A percentile compares a stretch with the other conserved stretches of the same genome.
Evolutionary conservation across 2,329 filamentous ascomycete species (phyloP).

Genomic region (Hyphodiscus sp.): DNA sequence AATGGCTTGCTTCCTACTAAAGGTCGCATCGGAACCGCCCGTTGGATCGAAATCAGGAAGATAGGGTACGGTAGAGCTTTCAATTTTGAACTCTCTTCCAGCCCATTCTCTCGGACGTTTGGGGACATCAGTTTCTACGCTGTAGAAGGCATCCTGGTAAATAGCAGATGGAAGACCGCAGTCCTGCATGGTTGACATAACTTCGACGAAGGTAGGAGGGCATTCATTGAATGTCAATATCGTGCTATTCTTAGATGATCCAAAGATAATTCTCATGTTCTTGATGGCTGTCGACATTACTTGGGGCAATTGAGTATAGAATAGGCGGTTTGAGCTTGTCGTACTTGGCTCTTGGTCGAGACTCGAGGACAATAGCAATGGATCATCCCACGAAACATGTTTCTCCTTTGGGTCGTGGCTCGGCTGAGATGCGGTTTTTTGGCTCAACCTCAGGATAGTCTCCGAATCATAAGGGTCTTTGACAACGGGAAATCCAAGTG

Average conservation of each 20-base stretch:
- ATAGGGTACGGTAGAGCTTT: conserved; percentile 69
- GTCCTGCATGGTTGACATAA: conserved; percentile 51
- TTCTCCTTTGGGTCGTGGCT: conserved; percentile 35
- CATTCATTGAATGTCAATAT: conserved; percentile 31
- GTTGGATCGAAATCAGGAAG: conserved; percentile 70
- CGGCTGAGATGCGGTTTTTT: conserved; percentile 51
- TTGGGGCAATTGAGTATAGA: conserved; percentile 1
- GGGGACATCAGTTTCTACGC: conserved; percentile 76
- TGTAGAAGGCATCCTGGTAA: conserved; percentile 83
- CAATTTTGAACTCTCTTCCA: conserved; percentile 74
- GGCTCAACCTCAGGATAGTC: conserved; percentile 59
- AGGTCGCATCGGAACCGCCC: conserved; percentile 48
- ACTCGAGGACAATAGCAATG: conserved; percentile 5
- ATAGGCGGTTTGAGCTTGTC: neutral
- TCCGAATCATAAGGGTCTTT: conserved; percentile 66
- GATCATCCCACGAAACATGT: conserved; percentile 32
- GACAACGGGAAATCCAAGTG: conserved; percentile 64
- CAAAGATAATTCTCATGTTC: conserved; percentile 12
- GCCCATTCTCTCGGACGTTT: conserved; percentile 74
- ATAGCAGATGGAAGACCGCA: conserved; percentile 59
- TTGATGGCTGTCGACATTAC: conserved; percentile 5
- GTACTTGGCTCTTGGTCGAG: neutral
- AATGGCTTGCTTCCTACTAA: conserved; percentile 43
- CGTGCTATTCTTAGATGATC: conserved; percentile 1
- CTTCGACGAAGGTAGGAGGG: conserved; percentile 39